Evolutionary conservation across 495 filamentous ascomycete genomes (phyloP).

Genomic region (Trichoderma erinaceum): DNA sequence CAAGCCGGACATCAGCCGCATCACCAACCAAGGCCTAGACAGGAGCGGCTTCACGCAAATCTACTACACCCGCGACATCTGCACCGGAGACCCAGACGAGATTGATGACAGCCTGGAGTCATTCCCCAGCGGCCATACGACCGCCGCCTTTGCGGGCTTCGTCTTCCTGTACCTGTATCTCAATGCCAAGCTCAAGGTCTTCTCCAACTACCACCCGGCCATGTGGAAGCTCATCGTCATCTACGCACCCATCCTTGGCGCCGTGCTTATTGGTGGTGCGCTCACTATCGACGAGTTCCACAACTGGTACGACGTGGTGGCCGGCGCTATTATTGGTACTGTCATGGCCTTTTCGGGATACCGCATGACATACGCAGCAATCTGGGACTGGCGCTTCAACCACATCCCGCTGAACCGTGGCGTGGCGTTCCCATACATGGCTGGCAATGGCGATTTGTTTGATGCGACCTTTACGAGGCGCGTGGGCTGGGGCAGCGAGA

Average conservation of each 20-base stretch:
- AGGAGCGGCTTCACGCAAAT: slow-evolving; percentile 38
- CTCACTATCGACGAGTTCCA: slow-evolving; percentile 58
- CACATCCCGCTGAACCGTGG: slow-evolving; percentile 44
- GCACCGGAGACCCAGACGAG: slow-evolving; percentile 33
- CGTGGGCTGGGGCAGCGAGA: slow-evolving; percentile 38
- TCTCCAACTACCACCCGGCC: slow-evolving; percentile 52
- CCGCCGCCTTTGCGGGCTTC: slow-evolving; percentile 52
- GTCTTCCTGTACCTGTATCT: slow-evolving; percentile 55
- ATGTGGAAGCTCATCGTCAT: slow-evolving; percentile 57
- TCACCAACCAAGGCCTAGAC: slow-evolving; percentile 23
- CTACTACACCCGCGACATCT: slow-evolving; percentile 45
- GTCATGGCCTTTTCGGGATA: slow-evolving; percentile 52
- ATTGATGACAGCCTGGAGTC: slow-evolving; percentile 49
- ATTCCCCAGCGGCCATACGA: slow-evolving; percentile 57
- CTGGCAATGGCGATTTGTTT: slow-evolving; percentile 29
- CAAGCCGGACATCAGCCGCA: slow-evolving; percentile 41
- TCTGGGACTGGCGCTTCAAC: slow-evolving; percentile 56
- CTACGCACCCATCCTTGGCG: slow-evolving; percentile 55
- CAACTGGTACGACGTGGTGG: slow-evolving; percentile 55
- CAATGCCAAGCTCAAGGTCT: slow-evolving; percentile 60
- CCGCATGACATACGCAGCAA: slow-evolving; percentile 50
- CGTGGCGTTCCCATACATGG: slow-evolving; percentile 27
- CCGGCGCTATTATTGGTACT: slow-evolving; percentile 51
- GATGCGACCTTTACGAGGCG: slow-evolving; percentile 39
- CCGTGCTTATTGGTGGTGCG: slow-evolving; percentile 50